Evolutionary conservation across 78 protist genomes (phyloP).

Genomic region (Protostelium mycophagum): DNA sequence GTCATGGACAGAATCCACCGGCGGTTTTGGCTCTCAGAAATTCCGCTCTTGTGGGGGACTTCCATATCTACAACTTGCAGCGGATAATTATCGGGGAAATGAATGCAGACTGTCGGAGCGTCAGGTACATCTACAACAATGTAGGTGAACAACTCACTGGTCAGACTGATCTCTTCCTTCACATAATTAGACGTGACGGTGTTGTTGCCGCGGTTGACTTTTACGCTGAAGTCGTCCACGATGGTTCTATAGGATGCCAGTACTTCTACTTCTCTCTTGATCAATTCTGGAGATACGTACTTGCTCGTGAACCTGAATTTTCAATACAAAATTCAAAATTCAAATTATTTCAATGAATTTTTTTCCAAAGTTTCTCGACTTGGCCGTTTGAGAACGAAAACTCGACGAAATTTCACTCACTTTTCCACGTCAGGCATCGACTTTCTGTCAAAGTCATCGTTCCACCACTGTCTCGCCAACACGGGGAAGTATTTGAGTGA

Average conservation of each 20-base stretch:
- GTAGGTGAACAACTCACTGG: slow-evolving; percentile 4
- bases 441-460: background rate
- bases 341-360: no score
- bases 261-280: background rate
- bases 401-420: background rate
- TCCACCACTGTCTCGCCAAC: background rate
- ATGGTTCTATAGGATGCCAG: background rate
- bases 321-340: background rate
- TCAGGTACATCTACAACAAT: background rate
- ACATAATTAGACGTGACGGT: slow-evolving; percentile 34
- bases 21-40: slow-evolving; percentile 62
- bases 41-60: slow-evolving; percentile 62
- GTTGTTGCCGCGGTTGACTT: slow-evolving; percentile 15
- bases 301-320: background rate
- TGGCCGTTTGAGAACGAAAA: no score
- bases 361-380: no score
- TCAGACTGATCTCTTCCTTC: slow-evolving; percentile 51
- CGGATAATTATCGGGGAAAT: slow-evolving; percentile 50
- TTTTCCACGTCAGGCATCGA: background rate
- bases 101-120: slow-evolving; percentile 35
- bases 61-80: slow-evolving; percentile 35
- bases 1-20: slow-evolving; percentile 70
- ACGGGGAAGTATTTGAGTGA: background rate
- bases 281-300: background rate
- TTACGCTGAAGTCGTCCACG: slow-evolving; percentile 7